phyloP scores from a whole-genome alignment of 2,329 filamentous ascomycete species.

The Xylaria sp. region DNA sequence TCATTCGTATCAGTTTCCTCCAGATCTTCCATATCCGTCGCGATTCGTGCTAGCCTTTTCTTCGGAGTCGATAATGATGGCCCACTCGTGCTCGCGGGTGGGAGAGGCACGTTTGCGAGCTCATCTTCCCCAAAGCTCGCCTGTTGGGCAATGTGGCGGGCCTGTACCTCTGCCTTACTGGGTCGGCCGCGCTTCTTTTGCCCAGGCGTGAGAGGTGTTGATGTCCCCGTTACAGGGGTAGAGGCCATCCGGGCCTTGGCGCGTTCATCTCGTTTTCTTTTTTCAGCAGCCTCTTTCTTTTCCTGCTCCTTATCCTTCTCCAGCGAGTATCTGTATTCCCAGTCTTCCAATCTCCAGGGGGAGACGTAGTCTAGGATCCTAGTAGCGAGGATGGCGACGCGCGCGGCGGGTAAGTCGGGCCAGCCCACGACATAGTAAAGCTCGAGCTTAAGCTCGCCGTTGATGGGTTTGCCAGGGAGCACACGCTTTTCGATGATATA shows the following conservation, averaged over 20 bases:
- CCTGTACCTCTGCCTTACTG: slow-evolving; percentile 46
- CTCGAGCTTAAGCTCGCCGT: slow-evolving; percentile 51
- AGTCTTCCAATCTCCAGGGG: slow-evolving; percentile 65
- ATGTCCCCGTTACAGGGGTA: slow-evolving; percentile 22
- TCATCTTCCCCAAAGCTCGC: slow-evolving; percentile 38
- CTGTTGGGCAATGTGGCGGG: slow-evolving; percentile 42
- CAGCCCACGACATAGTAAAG: slow-evolving; percentile 67
- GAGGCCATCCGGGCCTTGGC: slow-evolving; percentile 34
- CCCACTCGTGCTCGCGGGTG: slow-evolving; percentile 47
- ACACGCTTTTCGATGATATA: slow-evolving; percentile 67
- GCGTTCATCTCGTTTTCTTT: slow-evolving; percentile 36
- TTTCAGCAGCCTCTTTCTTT: slow-evolving; percentile 44
- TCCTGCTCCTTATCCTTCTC: slow-evolving; percentile 55
- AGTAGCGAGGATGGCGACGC: slow-evolving; percentile 58
- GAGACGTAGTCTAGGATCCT: slow-evolving; percentile 69
- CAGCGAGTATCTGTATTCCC: slow-evolving; percentile 60
- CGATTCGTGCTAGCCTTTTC: slow-evolving; percentile 46
- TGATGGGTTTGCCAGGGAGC: slow-evolving; percentile 51
- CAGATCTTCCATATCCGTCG: slow-evolving; percentile 39
- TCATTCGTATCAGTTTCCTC: slow-evolving; percentile 46
- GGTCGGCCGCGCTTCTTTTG: slow-evolving; percentile 45
- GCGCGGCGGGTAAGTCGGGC: slow-evolving; percentile 62
- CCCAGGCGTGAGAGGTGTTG: slow-evolving; percentile 12
- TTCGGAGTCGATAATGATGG: slow-evolving; percentile 56
- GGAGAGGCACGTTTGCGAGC: slow-evolving; percentile 46